These are phyloP conservation scores for Fusarium sublunatum DNA, from an alignment of 2,329 filamentous ascomycete genomes.

Conservation along the genomic window DNA sequence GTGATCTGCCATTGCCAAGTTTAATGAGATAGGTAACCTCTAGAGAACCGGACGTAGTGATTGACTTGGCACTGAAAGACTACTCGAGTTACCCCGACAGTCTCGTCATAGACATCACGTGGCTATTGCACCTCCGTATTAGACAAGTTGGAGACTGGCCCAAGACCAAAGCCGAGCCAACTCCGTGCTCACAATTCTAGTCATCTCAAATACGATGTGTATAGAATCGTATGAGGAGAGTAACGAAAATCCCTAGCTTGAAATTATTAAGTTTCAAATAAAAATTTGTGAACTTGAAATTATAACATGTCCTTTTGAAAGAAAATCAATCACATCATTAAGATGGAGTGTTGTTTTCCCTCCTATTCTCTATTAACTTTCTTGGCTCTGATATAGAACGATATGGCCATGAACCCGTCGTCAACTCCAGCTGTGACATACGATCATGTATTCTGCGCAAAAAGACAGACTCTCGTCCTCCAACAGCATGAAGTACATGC, in stretches of 20 bases:
- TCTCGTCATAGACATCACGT: neutral
- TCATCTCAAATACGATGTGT: too few species aligned
- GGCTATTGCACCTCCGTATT: neutral
- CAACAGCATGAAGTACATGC: constrained; percentile 40
- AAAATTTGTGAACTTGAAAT: neutral
- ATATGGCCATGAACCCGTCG: constrained; percentile 33
- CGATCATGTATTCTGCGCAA: constrained; percentile 32
- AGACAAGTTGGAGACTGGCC: neutral
- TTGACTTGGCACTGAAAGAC: neutral
- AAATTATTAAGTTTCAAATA: neutral
- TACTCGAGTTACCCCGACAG: neutral
- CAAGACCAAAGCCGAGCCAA: neutral
- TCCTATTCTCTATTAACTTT: constrained; percentile 1
- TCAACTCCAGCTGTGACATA: constrained; percentile 33
- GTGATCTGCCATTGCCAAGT: neutral
- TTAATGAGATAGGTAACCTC: neutral
- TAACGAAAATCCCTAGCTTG: too few species aligned
- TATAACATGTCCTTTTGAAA: neutral
- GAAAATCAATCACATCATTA: neutral
- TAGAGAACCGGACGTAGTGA: neutral
- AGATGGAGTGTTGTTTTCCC: neutral
- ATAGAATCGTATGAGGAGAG: too few species aligned
- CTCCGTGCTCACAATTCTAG: neutral
- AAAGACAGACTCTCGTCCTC: constrained; percentile 36
- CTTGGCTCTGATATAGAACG: constrained; percentile 4